phyloP scores from a whole-genome alignment of 2,329 filamentous ascomycete species.

The Sarocladium strictum region DNA sequence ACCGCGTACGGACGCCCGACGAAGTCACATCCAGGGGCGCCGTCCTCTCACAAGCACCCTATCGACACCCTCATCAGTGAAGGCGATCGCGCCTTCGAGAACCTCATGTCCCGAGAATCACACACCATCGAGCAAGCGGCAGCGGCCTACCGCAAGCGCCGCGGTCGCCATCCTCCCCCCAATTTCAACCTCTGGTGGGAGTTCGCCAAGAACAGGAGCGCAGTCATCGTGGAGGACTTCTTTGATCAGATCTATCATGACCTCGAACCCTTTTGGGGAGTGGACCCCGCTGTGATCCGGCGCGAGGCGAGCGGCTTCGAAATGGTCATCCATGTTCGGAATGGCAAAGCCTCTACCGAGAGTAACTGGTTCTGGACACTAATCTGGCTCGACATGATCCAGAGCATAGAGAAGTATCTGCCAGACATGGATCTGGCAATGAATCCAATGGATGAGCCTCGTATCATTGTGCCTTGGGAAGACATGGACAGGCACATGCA shows the following conservation, averaged over 20 bases:
- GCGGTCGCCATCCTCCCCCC: conserved; percentile 57
- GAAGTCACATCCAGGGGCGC: not conserved
- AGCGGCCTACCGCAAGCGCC: conserved; percentile 48
- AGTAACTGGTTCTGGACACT: conserved; percentile 54
- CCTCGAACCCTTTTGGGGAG: conserved; percentile 51
- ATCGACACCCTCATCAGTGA: conserved; percentile 46
- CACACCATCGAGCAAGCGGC: conserved; percentile 48
- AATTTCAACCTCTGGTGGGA: conserved; percentile 56
- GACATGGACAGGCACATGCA: conserved; percentile 49
- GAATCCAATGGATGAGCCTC: conserved; percentile 63
- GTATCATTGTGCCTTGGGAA: conserved; percentile 58
- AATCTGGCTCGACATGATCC: conserved; percentile 49
- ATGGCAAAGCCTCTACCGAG: conserved; percentile 42
- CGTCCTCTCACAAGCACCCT: conserved; percentile 31
- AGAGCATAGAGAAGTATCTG: conserved; percentile 46
- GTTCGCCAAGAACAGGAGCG: conserved; percentile 45
- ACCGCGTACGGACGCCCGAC: conserved; percentile 4
- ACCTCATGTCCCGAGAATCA: conserved; percentile 37
- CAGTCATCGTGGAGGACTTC: conserved; percentile 55
- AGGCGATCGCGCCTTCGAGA: conserved; percentile 34
- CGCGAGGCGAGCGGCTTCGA: conserved; percentile 49
- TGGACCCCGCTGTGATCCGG: conserved; percentile 41
- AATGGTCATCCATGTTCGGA: conserved; percentile 55
- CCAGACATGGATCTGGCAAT: conserved; percentile 64
- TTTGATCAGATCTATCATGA: conserved; percentile 61